Evolutionary conservation across 768 basidiomycete genomes (phyloP).

Genomic region (Leccinum boreale): DNA sequence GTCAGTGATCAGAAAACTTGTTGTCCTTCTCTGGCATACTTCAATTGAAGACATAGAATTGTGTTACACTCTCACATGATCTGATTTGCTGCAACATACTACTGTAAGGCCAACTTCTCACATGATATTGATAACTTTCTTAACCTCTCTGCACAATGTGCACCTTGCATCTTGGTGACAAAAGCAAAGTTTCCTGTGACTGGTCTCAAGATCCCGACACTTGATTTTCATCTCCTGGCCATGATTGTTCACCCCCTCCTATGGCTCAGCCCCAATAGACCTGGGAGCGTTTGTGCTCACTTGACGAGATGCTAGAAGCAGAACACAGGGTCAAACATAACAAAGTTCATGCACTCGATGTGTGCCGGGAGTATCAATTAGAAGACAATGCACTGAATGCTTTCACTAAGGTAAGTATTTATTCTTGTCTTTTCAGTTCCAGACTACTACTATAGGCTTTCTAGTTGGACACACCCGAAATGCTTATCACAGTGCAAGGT

Average conservation of each 20-base stretch:
- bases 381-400: neutral
- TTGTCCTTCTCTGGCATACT: constrained; percentile 40
- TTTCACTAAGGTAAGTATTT: neutral
- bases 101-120: constrained; percentile 4
- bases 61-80: constrained; percentile 20
- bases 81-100: neutral
- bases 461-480: neutral
- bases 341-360: neutral
- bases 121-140: constrained; percentile 26
- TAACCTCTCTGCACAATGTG: constrained; percentile 18
- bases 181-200: constrained; percentile 28
- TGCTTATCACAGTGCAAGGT: neutral
- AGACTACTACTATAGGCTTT: neutral
- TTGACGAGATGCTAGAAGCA: too few species aligned
- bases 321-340: neutral
- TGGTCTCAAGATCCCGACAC: too few species aligned
- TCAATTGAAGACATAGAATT: constrained; percentile 35
- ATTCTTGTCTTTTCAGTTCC: neutral
- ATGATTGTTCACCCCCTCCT: neutral
- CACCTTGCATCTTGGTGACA: constrained; percentile 21
- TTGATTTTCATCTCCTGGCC: neutral
- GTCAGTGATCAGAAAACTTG: constrained; percentile 33
- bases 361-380: neutral
- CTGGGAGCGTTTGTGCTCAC: too few species aligned
- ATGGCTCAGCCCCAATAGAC: neutral